These are phyloP conservation scores for Quillaja saponaria DNA, from an alignment of 306 rosid genomes.

Conservation along the genomic window DNA sequence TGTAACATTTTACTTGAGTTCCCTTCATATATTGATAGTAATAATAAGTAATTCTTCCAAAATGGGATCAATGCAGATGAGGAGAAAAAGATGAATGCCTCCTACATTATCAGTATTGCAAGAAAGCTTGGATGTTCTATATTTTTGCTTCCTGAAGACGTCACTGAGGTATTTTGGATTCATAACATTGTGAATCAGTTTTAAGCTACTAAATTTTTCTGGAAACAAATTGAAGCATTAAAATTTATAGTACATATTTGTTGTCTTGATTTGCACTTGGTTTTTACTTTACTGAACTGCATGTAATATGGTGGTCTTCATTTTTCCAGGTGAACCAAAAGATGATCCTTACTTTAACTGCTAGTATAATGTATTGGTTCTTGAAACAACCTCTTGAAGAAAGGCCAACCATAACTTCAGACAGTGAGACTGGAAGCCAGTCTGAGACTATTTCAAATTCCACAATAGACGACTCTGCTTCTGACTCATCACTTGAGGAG, in stretches of 20 bases:
- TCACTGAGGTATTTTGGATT: slow-evolving; percentile 71
- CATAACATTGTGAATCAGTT: background rate
- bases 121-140: slow-evolving; percentile 98
- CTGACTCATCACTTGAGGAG: slow-evolving; percentile 83
- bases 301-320: background rate
- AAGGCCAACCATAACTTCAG: slow-evolving; percentile 56
- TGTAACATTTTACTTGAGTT: background rate
- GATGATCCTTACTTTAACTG: slow-evolving; percentile 96
- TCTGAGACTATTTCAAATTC: slow-evolving; percentile 75
- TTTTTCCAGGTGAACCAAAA: slow-evolving; percentile 84
- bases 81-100: slow-evolving; percentile 93
- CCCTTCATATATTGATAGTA: no score
- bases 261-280: slow-evolving; percentile 6
- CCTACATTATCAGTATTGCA: slow-evolving; percentile 94
- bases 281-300: background rate
- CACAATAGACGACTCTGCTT: slow-evolving; percentile 82
- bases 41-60: slow-evolving; percentile 5
- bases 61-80: slow-evolving; percentile 69
- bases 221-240: background rate
- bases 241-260: background rate
- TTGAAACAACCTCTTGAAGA: slow-evolving; percentile 75
- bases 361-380: slow-evolving; percentile 95
- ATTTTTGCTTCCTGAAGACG: slow-evolving; percentile 95
- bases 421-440: slow-evolving; percentile 77
- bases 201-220: background rate